Evolutionary conservation across 78 protist genomes (phyloP).

Genomic region (Planoprotostelium fungivorum): DNA sequence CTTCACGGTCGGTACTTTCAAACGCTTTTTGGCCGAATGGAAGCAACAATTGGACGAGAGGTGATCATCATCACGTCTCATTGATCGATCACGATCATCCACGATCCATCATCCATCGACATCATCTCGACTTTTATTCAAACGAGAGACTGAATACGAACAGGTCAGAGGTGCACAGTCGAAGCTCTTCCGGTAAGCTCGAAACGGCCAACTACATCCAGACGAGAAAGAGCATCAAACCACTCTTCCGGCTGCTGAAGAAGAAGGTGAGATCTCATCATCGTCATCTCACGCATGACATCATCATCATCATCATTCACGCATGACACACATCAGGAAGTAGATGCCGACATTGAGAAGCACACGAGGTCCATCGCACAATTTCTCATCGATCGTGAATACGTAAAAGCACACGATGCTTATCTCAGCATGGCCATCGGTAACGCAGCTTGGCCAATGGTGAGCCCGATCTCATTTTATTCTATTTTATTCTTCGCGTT

Average conservation of each 20-base stretch:
- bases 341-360: constrained; percentile 25
- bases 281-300: background rate
- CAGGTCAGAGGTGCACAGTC: constrained; percentile 11
- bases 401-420: constrained; percentile 64
- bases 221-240: constrained; percentile 44
- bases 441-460: constrained; percentile 94
- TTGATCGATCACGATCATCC: no score
- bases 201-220: constrained; percentile 33
- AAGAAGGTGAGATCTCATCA: background rate
- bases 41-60: constrained; percentile 8
- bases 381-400: constrained; percentile 61
- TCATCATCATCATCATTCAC: no score
- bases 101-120: no score
- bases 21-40: constrained; percentile 38
- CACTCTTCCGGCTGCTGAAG: constrained; percentile 45
- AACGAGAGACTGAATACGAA: constrained; percentile 22
- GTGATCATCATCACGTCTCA: no score
- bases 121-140: no score
- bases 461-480: background rate
- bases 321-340: background rate
- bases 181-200: constrained; percentile 6
- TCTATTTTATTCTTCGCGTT: background rate
- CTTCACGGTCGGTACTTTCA: background rate
- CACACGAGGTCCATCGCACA: constrained; percentile 19
- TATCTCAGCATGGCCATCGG: constrained; percentile 90